Evolutionary conservation across 257 asterid species (phyloP), one percentile per base, ranked within the genome.

Genomic region (Craterostigma plantagineum): DNA sequence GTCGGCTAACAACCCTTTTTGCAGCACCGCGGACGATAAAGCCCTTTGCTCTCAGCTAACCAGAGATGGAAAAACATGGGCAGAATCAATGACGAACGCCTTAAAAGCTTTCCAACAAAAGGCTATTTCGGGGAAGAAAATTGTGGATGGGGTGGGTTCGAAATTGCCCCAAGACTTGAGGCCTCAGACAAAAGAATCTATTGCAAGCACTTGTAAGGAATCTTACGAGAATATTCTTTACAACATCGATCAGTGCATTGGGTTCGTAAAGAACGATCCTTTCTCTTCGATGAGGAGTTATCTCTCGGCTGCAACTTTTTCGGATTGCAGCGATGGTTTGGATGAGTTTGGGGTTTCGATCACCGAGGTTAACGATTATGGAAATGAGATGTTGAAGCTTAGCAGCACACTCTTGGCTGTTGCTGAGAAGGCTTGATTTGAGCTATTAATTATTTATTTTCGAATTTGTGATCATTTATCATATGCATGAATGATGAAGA

Each of bases 41-140:
- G 34, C 30, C 48, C 33, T 43, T 8, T 43, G 48, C 48, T 8
- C 9, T 1, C 33, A 43, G 9, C 33, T 43, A 33, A 43, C 48
- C 17, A 11, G 33, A 14, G 34, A 11, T 4, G 48, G 33, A 3
- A 12, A 27, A 10, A 14, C 48, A 16, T 43, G 48, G 48, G 30
- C 30, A 13, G 48, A 43, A 10, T 27, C 48, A 1, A 43, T 43
- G 48, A 43, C 48, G 48, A 43, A 43, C 30, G 48, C 33, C 33
- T 3, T 43, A 9, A 16, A 43, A 30, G 34, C 34, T 3, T n/a
- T 33, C 3, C 33, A 15, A 33, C 30, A 16, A 33, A 43, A 16
- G 33, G 30, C 34, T 1, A 4, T 15, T 27, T 9, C 30, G 33
- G 48, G 48, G 11, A 43, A 16, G 11, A 10, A 10, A 6, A 43